Percentiles rank a stretch among this genome's conserved stretches.
Conservation (phyloP, 768 basidiomycete species). For the Leccinellum rugosiceps region DNA sequence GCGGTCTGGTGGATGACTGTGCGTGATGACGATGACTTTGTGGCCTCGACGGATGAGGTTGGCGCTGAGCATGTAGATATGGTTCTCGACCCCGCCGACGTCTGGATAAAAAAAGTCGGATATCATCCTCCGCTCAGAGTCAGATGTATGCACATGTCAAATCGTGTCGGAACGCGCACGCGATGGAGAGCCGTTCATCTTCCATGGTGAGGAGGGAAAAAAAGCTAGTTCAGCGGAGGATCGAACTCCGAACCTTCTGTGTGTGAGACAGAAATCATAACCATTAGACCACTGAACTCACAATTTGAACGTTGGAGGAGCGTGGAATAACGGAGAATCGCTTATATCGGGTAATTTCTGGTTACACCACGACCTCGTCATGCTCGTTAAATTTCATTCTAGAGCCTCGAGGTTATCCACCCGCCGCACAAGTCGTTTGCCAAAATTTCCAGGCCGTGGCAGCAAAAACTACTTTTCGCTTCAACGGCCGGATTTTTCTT, state of each 20-base stretch:
- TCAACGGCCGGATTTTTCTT: neutral
- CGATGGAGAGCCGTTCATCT: slow-evolving; percentile 28
- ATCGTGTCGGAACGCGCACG: slow-evolving; percentile 14
- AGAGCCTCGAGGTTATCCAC: no score
- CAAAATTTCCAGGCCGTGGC: no score
- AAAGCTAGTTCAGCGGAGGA: slow-evolving; percentile 35
- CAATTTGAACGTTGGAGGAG: neutral
- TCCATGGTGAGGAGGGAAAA: slow-evolving; percentile 16
- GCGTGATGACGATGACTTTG: slow-evolving; percentile 93
- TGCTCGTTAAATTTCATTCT: no score
- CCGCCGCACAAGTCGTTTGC: no score
- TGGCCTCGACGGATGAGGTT: slow-evolving; percentile 82
- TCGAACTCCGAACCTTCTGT: slow-evolving; percentile 38
- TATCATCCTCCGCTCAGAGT: slow-evolving; percentile 64
- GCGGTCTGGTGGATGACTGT: slow-evolving; percentile 82
- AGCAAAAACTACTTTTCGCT: neutral
- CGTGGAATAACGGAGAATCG: neutral
- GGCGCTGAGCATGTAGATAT: slow-evolving; percentile 89
- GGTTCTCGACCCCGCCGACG: slow-evolving; percentile 94
- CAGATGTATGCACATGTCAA: neutral
- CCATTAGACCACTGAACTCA: slow-evolving; percentile 37
- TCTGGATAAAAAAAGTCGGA: slow-evolving; percentile 95
- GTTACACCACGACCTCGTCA: no score
- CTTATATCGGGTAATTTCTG: no score
- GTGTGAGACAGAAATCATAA: slow-evolving; percentile 39